A percentile compares a stretch with the other conserved stretches of the same genome.
Conservation (phyloP, 106 monocot species). For the Allium sativum region DNA sequence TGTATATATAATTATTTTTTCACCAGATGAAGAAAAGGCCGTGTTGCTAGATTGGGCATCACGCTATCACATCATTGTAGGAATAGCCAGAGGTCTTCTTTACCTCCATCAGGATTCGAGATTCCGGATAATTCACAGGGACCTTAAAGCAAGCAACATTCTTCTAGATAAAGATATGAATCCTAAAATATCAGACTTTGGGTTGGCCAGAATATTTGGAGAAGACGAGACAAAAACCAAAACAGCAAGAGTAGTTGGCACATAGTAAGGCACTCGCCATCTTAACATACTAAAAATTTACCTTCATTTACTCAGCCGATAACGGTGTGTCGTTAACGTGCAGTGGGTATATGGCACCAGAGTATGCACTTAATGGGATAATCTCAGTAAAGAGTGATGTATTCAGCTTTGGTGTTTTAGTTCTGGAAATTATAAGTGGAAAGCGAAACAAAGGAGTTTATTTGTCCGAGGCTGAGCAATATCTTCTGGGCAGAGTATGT, state of each 20-base stretch:
- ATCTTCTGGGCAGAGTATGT: slow-evolving; percentile 32
- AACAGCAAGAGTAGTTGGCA: slow-evolving; percentile 31
- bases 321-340: not conserved
- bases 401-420: slow-evolving; percentile 40
- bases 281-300: no score
- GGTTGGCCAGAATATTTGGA: slow-evolving; percentile 34
- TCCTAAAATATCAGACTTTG: slow-evolving; percentile 51
- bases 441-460: slow-evolving; percentile 17
- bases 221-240: slow-evolving; percentile 16
- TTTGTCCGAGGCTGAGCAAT: slow-evolving; percentile 7
- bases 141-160: slow-evolving; percentile 43
- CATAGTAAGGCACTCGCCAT: slow-evolving; percentile 23
- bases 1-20: not conserved
- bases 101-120: slow-evolving; percentile 44
- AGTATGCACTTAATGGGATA: slow-evolving; percentile 33
- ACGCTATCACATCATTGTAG: slow-evolving; percentile 26
- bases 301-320: no score
- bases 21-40: not conserved
- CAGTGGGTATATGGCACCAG: slow-evolving; percentile 51
- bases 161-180: slow-evolving; percentile 35
- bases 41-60: slow-evolving; percentile 21
- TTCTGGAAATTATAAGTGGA: slow-evolving; percentile 34
- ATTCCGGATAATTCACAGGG: slow-evolving; percentile 34
- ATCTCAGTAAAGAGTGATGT: slow-evolving; percentile 42
- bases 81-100: slow-evolving; percentile 35